Base-by-base conservation (phyloP, 2,329 filamentous ascomycete species). In the Aspergillus ibericus region DNA sequence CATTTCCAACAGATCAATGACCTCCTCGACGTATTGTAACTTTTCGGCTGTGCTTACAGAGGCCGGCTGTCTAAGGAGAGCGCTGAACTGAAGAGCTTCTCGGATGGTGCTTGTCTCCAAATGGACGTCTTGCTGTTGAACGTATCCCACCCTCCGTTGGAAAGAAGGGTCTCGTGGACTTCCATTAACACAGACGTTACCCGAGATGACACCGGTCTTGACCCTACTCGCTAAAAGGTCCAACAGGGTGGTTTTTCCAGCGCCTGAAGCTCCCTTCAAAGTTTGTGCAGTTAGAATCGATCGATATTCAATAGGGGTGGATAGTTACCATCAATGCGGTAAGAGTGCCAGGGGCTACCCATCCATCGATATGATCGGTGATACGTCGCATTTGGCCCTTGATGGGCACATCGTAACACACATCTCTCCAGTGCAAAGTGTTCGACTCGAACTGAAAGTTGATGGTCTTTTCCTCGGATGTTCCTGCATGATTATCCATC, bases 111-210 rank as follows among this genome's bases (percentile, higher is more conserved):
- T 86, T 0, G 92, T 96, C 47, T 88, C 82, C 36, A 96, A 80
- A 73, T 96, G 93, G 7, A 96, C 82, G 82, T 96, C 92, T 71
- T 96, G 91, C 72, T 96, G 92, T 70, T 96, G 91, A 38, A 93
- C 92, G 66, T 75, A 75, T 5, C 72, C 72, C 0, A 72, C 74
- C 55, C 70, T 70, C 0, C 72, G 66, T 35, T 72, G 72, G 59
- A 75, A 75, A 42, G 68, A 72, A 62, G 55, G 65, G 93, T 90
- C 42, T 88, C 85, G 15, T 83, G 85, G 29, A 79, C 81, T 0
- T 88, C 50, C 90, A 64, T 93, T 88, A 5, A 93, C 88, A 7
- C 91, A 79, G 87, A 96, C 93, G 65, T 93, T 88, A 40, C 93
- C 93, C 5, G 85, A 88, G 47, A 96, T 90, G 4, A 96, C 88